A percentile compares a stretch with the other conserved stretches of the same genome.
phyloP scores from a whole-genome alignment of 805 yeast species.

The Nakazawaea ambrosiae region DNA sequence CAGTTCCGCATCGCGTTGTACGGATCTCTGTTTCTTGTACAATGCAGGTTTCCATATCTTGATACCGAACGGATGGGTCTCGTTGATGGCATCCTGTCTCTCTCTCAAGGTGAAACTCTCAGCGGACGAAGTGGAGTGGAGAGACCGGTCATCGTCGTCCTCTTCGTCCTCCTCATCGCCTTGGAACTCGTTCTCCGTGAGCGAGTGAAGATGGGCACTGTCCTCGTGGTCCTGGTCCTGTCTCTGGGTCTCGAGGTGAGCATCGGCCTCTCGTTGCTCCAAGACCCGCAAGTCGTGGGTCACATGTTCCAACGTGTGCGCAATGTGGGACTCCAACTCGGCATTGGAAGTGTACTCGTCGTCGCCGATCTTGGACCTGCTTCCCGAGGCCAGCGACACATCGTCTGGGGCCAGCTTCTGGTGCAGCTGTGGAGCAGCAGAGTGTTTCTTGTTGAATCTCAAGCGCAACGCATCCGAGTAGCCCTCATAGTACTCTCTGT shows the following conservation, averaged over 20 bases:
- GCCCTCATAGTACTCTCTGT: constrained; percentile 62
- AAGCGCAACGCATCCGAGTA: constrained; percentile 60
- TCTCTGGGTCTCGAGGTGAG: constrained; percentile 3
- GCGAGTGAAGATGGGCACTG: constrained; percentile 3
- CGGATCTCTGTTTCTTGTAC: constrained; percentile 88
- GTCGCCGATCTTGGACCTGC: neutral
- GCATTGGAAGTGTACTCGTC: constrained; percentile 6
- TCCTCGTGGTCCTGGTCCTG: constrained; percentile 24
- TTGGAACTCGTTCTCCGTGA: constrained; percentile 10
- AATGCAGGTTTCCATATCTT: constrained; percentile 98
- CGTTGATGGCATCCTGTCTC: constrained; percentile 92
- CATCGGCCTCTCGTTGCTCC: constrained; percentile 20
- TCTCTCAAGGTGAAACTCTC: constrained; percentile 88
- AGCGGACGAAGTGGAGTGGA: constrained; percentile 36
- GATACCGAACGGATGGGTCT: constrained; percentile 97
- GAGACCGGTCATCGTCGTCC: constrained; percentile 28
- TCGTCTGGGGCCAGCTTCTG: constrained; percentile 7
- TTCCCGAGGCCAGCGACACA: constrained; percentile 2
- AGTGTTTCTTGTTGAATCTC: constrained; percentile 27
- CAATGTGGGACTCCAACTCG: constrained; percentile 23
- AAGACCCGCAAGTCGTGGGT: constrained; percentile 19
- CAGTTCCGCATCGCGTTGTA: constrained; percentile 82
- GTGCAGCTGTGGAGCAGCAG: constrained; percentile 9
- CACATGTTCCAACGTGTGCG: constrained; percentile 16
- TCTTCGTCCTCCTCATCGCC: constrained; percentile 15